A percentile compares a stretch with the other conserved stretches of the same genome.
phyloP scores from a whole-genome alignment of 495 filamentous ascomycete genomes.

The Penicillium pancosmium region DNA sequence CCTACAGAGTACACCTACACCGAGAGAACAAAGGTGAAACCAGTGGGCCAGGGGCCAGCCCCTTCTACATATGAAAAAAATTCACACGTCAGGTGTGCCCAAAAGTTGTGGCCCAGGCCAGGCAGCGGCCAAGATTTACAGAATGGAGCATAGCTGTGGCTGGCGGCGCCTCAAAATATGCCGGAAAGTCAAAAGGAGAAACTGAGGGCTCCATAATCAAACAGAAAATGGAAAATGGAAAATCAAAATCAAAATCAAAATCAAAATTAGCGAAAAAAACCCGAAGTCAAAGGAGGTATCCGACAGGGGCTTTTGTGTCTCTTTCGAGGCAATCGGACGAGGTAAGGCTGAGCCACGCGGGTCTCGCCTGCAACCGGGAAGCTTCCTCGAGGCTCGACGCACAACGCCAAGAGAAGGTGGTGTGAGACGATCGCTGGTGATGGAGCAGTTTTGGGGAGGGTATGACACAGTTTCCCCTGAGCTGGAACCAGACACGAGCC shows the following conservation, averaged over 20 bases:
- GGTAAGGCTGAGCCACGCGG: slow-evolving; percentile 9
- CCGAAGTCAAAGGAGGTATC: not conserved
- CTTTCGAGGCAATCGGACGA: not conserved
- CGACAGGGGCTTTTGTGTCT: not conserved
- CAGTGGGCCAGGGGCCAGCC: not conserved
- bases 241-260: not conserved
- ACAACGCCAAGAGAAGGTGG: slow-evolving; percentile 1
- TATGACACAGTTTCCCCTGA: not conserved
- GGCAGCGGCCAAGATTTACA: slow-evolving; percentile 4
- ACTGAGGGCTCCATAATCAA: not conserved
- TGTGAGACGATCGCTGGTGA: not conserved
- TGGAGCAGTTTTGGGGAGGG: not conserved
- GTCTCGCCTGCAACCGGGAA: slow-evolving; percentile 1
- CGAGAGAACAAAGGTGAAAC: not conserved
- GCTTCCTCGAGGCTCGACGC: not conserved
- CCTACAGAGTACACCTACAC: too few species aligned
- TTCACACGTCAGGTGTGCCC: slow-evolving; percentile 1
- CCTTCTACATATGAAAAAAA: not conserved
- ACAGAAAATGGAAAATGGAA: not conserved
- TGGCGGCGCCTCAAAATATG: slow-evolving; percentile 1
- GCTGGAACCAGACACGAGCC: not conserved
- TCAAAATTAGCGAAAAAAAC: not conserved
- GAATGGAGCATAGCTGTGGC: slow-evolving; percentile 6
- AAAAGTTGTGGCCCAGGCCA: slow-evolving; percentile 1
- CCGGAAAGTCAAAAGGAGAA: not conserved